These are phyloP conservation scores for Solanum clarkiae DNA, from an alignment of 257 asterid species.

Conservation along the genomic window DNA sequence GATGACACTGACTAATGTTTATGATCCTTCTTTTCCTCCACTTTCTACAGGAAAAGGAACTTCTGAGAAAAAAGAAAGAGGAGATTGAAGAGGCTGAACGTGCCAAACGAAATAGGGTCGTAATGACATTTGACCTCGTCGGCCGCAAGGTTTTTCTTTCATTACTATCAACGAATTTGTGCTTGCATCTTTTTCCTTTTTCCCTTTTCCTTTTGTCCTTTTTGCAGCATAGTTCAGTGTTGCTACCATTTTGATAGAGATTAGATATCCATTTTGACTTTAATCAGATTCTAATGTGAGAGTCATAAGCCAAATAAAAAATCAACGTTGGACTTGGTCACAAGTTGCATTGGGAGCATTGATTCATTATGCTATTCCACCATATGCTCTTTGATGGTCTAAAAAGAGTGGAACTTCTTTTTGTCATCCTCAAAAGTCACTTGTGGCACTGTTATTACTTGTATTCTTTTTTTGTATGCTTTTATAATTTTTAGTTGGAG, in stretches of 20 bases:
- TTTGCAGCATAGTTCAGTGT: not conserved
- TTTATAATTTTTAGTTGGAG: not conserved
- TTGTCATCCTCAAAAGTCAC: not conserved
- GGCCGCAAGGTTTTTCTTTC: slow-evolving; percentile 73
- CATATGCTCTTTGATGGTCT: not conserved
- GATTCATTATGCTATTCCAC: not conserved
- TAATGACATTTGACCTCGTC: slow-evolving; percentile 77
- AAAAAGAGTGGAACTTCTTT: not conserved
- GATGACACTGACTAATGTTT: not conserved
- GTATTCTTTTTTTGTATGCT: not conserved
- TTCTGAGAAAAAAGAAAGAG: slow-evolving; percentile 62
- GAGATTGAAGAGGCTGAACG: slow-evolving; percentile 83
- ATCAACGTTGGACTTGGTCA: not conserved
- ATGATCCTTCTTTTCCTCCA: not conserved
- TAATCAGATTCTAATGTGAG: not conserved
- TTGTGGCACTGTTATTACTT: not conserved
- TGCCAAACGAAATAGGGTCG: slow-evolving; percentile 56
- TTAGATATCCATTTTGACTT: not conserved
- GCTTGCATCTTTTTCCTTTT: not conserved
- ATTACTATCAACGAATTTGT: not conserved
- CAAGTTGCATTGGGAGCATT: not conserved
- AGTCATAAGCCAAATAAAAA: not conserved
- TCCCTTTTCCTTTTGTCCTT: not conserved
- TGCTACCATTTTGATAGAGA: not conserved
- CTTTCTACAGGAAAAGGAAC: slow-evolving; percentile 68